Conservation (phyloP, 345 rosid species). For the Acer campestre region DNA sequence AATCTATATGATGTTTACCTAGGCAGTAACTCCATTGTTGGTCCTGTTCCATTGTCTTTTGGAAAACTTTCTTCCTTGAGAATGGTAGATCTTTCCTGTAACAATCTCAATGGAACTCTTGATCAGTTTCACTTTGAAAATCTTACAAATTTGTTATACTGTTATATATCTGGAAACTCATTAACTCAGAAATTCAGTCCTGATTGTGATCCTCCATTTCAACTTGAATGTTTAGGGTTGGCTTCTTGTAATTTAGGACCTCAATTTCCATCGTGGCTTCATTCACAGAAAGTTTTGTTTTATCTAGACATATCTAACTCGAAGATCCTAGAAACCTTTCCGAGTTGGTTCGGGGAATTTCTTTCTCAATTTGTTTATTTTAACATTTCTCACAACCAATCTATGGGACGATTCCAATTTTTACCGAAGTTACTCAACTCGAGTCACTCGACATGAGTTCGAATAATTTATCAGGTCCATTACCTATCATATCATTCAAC, state of each 20-base stretch:
- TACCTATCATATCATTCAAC: slow-evolving; percentile 18
- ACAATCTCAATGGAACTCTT: slow-evolving; percentile 10
- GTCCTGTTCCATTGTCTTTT: background rate
- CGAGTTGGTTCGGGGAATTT: slow-evolving; percentile 30
- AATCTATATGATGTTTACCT: too few species aligned
- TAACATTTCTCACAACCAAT: slow-evolving; percentile 37
- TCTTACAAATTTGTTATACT: slow-evolving; percentile 18
- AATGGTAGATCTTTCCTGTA: too few species aligned
- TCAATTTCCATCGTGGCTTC: slow-evolving; percentile 36
- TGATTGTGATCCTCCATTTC: slow-evolving; percentile 37
- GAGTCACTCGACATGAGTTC: slow-evolving; percentile 20
- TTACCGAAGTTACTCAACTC: background rate
- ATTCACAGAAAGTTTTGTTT: background rate
- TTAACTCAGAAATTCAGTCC: slow-evolving; percentile 17
- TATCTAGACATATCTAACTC: slow-evolving; percentile 28
- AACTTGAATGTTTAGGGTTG: slow-evolving; percentile 19
- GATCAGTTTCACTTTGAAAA: slow-evolving; percentile 27
- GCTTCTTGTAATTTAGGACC: slow-evolving; percentile 28
- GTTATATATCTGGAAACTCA: slow-evolving; percentile 21
- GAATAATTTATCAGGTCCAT: slow-evolving; percentile 15
- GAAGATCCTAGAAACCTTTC: slow-evolving; percentile 27
- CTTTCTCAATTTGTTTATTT: background rate
- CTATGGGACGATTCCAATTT: slow-evolving; percentile 28
- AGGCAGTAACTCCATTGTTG: background rate
- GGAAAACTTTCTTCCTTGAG: too few species aligned